These are phyloP conservation scores for Pseudomicrostroma phylloplanum DNA, from an alignment of 1,284 basidiomycete species.

Conservation along the genomic window DNA sequence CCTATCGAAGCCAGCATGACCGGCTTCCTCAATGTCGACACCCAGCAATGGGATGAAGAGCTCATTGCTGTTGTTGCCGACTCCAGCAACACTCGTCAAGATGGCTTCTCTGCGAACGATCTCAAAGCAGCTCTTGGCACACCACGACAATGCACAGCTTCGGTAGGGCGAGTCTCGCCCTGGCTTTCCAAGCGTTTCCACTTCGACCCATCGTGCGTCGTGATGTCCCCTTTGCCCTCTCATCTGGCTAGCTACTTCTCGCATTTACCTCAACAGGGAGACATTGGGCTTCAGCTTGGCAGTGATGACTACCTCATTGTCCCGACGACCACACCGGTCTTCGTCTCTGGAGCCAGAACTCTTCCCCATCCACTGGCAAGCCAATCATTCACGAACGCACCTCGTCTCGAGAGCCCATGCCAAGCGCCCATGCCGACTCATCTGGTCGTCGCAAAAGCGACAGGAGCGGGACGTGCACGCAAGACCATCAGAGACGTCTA, in stretches of 20 bases:
- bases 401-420: neutral
- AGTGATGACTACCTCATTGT: neutral
- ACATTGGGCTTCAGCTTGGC: conserved; percentile 6
- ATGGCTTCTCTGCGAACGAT: neutral
- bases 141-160: neutral
- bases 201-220: neutral
- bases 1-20: neutral
- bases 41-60: neutral
- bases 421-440: neutral
- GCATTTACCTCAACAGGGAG: neutral
- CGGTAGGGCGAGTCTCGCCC: neutral
- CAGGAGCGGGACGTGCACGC: conserved; percentile 6
- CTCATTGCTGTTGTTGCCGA: neutral
- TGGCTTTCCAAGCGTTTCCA: neutral
- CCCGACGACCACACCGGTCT: neutral
- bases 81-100: neutral
- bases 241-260: conserved; percentile 6
- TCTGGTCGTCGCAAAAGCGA: neutral
- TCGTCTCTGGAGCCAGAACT: neutral
- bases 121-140: neutral
- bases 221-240: conserved; percentile 6
- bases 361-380: neutral
- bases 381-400: neutral
- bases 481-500: conserved; percentile 4
- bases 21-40: neutral